A percentile compares a stretch with the other conserved stretches of the same genome.
phyloP scores from a whole-genome alignment of 129 eudicot species.

The Pittosporum tobira region DNA sequence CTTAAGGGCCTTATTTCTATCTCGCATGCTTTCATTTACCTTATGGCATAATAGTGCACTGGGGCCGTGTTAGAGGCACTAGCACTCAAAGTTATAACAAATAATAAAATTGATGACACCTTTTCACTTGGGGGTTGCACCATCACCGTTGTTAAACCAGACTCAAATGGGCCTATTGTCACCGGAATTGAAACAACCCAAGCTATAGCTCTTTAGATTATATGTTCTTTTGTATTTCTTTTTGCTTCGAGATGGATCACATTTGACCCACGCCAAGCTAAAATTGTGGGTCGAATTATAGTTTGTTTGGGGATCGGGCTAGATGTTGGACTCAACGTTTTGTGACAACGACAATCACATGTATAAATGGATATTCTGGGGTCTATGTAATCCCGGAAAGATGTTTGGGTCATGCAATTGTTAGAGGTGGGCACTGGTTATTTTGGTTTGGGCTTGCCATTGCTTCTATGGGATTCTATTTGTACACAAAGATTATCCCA shows the following conservation, averaged over 20 bases:
- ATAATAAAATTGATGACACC: constrained; percentile 17
- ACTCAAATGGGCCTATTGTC: constrained; percentile 45
- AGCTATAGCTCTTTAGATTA: constrained; percentile 62
- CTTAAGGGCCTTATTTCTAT: constrained; percentile 65
- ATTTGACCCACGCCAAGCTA: constrained; percentile 59
- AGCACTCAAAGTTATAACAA: constrained; percentile 58
- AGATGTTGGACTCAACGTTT: constrained; percentile 31
- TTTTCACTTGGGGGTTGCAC: constrained; percentile 84
- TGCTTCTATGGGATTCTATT: constrained; percentile 48
- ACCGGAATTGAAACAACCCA: constrained; percentile 49
- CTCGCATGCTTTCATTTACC: constrained; percentile 54
- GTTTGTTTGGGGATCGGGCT: constrained; percentile 45
- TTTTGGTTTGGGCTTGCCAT: constrained; percentile 64
- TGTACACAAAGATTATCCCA: constrained; percentile 57
- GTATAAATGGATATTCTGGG: constrained; percentile 58
- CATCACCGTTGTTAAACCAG: constrained; percentile 40
- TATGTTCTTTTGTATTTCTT: constrained; percentile 60
- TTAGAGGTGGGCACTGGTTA: constrained; percentile 84
- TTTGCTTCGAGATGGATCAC: constrained; percentile 74
- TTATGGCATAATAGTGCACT: constrained; percentile 59
- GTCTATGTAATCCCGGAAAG: constrained; percentile 80
- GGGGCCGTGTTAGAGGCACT: constrained; percentile 60
- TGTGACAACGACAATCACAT: constrained; percentile 44
- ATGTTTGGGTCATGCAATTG: constrained; percentile 71
- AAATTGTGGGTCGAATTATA: no score